These are phyloP conservation scores for Aegilops longissima DNA, from an alignment of 176 grass and related monocot genomes.

Conservation along the genomic window DNA sequence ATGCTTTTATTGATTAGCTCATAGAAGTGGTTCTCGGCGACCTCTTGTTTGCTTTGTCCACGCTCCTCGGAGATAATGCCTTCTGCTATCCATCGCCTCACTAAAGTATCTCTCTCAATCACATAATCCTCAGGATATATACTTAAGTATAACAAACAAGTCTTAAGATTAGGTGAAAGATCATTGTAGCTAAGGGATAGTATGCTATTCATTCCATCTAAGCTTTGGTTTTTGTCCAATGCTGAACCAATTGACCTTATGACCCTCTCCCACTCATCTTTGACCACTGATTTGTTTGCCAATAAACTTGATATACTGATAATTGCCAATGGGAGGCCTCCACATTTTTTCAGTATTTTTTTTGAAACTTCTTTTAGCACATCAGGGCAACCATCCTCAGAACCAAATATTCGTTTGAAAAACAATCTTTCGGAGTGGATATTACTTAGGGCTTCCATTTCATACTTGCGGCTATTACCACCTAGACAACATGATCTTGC, in stretches of 20 bases:
- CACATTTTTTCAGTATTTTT: not conserved
- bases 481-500: not conserved
- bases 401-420: not conserved
- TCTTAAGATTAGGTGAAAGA: not conserved
- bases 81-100: not conserved
- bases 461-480: not conserved
- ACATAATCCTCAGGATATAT: not conserved
- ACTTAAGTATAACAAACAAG: not conserved
- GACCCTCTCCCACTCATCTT: not conserved
- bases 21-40: not conserved
- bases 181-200: not conserved
- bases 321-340: not conserved
- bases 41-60: not conserved
- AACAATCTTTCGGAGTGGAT: not conserved
- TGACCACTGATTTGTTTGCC: not conserved
- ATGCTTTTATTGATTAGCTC: not conserved
- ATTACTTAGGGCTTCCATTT: not conserved
- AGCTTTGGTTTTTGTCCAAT: not conserved
- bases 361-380: not conserved
- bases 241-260: not conserved
- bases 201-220: not conserved
- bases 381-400: rapidly evolving
- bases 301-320: not conserved
- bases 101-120: not conserved
- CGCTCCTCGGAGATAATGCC: not conserved